These are phyloP conservation scores for Lanmaoa rubissima DNA, from an alignment of 768 basidiomycete genomes.

Conservation along the genomic window DNA sequence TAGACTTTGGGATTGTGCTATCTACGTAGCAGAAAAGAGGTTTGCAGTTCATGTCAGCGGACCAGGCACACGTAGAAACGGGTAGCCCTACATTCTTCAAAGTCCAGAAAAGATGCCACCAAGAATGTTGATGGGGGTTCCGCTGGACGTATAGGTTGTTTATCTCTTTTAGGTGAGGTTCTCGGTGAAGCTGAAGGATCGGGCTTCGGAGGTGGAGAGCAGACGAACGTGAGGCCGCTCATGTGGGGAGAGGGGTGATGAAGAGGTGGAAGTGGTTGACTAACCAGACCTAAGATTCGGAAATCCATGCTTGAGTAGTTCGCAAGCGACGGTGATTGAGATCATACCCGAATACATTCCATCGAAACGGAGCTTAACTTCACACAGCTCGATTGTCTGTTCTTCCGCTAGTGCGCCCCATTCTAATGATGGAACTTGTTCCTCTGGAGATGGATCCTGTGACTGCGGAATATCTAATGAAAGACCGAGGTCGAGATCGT, in stretches of 20 bases:
- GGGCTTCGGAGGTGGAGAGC: conserved; percentile 31
- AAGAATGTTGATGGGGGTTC: conserved; percentile 44
- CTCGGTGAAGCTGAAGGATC: conserved; percentile 27
- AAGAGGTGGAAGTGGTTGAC: conserved; percentile 48
- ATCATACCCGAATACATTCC: conserved; percentile 43
- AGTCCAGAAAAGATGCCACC: conserved; percentile 54
- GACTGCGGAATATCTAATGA: conserved; percentile 26
- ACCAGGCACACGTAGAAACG: background rate
- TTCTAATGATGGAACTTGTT: conserved; percentile 27
- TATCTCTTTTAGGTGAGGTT: conserved; percentile 30
- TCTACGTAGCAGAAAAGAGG: conserved; percentile 41
- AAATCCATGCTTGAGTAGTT: conserved; percentile 3
- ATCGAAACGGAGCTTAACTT: conserved; percentile 53
- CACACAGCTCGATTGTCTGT: conserved; percentile 55
- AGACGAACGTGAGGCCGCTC: conserved; percentile 47
- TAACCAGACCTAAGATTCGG: conserved; percentile 36
- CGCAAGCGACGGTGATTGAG: background rate
- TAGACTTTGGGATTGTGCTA: conserved; percentile 36
- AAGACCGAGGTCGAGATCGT: conserved; percentile 43
- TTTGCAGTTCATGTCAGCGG: conserved; percentile 20
- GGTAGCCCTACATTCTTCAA: conserved; percentile 53
- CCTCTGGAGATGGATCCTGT: conserved; percentile 17
- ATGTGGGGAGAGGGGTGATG: conserved; percentile 37
- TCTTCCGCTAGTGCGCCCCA: conserved; percentile 65
- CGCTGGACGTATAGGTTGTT: conserved; percentile 16